These are phyloP conservation scores for Aspergillus neoniger DNA, from an alignment of 2,329 filamentous ascomycete genomes.

Conservation along the genomic window DNA sequence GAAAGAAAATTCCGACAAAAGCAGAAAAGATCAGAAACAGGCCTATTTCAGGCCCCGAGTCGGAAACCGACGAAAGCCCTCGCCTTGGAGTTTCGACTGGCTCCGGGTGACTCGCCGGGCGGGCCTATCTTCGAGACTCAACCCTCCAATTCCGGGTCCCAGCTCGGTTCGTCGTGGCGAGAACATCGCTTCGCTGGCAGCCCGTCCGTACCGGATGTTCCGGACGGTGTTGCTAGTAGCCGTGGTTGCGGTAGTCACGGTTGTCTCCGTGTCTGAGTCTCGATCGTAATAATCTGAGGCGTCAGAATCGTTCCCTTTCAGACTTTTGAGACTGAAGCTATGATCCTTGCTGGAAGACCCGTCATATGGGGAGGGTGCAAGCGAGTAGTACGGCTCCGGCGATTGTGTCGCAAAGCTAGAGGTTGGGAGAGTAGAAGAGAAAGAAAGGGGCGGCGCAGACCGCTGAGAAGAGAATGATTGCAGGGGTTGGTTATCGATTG, in stretches of 20 bases:
- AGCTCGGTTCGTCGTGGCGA: conserved; percentile 36
- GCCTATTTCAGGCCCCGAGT: conserved; percentile 21
- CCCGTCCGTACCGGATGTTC: conserved; percentile 40
- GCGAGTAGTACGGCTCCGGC: conserved; percentile 27
- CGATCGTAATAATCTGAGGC: conserved; percentile 32
- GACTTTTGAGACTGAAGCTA: conserved; percentile 35
- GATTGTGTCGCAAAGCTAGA: conserved; percentile 32
- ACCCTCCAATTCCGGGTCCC: conserved; percentile 34
- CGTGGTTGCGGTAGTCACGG: conserved; percentile 34
- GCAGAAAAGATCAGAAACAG: neutral
- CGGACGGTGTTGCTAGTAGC: conserved; percentile 37
- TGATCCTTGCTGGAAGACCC: conserved; percentile 26
- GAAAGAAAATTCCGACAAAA: neutral
- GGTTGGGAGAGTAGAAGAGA: conserved; percentile 28
- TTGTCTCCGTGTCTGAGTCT: conserved; percentile 43
- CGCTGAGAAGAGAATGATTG: conserved; percentile 27
- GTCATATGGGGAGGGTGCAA: conserved; percentile 24
- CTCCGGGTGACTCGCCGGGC: conserved; percentile 39
- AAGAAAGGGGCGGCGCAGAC: conserved; percentile 32
- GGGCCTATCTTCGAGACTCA: conserved; percentile 39
- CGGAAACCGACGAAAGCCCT: conserved; percentile 16
- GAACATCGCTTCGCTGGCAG: conserved; percentile 24
- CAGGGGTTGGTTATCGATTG: conserved; percentile 16
- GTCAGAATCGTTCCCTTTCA: conserved; percentile 36
- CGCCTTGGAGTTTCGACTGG: conserved; percentile 30